phyloP scores from a whole-genome alignment of 73 alveolate species.

The Tetrahymena elliotti region DNA sequence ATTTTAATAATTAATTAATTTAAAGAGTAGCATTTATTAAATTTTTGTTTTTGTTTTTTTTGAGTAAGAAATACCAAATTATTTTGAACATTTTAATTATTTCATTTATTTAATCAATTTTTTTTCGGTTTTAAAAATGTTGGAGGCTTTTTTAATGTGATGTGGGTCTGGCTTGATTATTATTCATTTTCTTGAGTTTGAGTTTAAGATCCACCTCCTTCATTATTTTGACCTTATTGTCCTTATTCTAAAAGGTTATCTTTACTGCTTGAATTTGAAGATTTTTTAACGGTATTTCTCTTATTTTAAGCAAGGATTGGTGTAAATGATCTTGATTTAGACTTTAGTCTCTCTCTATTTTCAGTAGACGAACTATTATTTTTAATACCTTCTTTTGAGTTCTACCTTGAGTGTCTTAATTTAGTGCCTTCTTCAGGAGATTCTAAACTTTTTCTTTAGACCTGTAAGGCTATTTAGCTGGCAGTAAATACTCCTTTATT shows the following conservation, averaged over 20 bases:
- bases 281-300: neutral
- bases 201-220: neutral
- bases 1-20: no score
- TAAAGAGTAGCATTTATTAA: no score
- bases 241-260: neutral
- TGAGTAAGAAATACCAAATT: no score
- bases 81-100: no score
- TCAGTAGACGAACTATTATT: neutral
- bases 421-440: neutral
- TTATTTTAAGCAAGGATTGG: neutral
- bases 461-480: neutral
- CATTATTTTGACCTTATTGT: neutral
- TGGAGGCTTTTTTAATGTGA: neutral
- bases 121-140: neutral
- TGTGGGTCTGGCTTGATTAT: neutral
- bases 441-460: neutral
- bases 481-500: neutral
- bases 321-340: neutral
- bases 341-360: neutral
- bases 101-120: neutral
- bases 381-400: neutral
- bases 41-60: no score
- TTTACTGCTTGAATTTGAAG: neutral
- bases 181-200: neutral
- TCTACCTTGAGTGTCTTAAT: neutral